Percentiles rank a stretch among this genome's conserved stretches.
These are phyloP conservation scores for Calonectria fujianensis DNA, from an alignment of 2,329 filamentous ascomycete genomes.

Conservation along the genomic window DNA sequence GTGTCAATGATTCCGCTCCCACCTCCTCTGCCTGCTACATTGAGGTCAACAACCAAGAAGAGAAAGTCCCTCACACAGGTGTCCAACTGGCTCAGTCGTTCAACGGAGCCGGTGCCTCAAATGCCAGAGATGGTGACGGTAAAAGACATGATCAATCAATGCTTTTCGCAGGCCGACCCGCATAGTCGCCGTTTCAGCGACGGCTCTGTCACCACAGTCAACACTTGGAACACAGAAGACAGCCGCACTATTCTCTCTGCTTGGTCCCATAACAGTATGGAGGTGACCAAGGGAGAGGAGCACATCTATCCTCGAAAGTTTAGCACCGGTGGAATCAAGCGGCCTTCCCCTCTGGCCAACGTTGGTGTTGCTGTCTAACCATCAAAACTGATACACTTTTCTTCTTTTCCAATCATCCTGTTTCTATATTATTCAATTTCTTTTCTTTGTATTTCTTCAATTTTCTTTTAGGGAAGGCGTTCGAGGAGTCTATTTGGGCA, in stretches of 20 bases:
- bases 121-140: neutral
- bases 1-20: conserved; percentile 14
- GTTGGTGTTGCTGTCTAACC: conserved; percentile 11
- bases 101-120: neutral
- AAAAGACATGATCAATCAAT: conserved; percentile 5
- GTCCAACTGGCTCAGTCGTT: conserved; percentile 2
- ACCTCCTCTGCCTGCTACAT: neutral
- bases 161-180: conserved; percentile 8
- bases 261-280: conserved; percentile 3
- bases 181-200: neutral
- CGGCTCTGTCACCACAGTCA: conserved; percentile 2
- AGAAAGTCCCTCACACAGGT: conserved; percentile 18
- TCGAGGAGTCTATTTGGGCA: neutral
- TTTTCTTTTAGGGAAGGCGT: neutral
- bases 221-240: conserved; percentile 16
- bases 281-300: neutral
- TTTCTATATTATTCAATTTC: neutral
- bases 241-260: conserved; percentile 2
- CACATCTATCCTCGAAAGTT: neutral
- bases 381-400: neutral
- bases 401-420: neutral
- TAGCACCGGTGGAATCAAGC: neutral
- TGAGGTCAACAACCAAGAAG: neutral
- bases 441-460: neutral
- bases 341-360: neutral